These are phyloP conservation scores for Pichia sp. DNA, from an alignment of 1,139 yeast genomes.

Conservation along the genomic window DNA sequence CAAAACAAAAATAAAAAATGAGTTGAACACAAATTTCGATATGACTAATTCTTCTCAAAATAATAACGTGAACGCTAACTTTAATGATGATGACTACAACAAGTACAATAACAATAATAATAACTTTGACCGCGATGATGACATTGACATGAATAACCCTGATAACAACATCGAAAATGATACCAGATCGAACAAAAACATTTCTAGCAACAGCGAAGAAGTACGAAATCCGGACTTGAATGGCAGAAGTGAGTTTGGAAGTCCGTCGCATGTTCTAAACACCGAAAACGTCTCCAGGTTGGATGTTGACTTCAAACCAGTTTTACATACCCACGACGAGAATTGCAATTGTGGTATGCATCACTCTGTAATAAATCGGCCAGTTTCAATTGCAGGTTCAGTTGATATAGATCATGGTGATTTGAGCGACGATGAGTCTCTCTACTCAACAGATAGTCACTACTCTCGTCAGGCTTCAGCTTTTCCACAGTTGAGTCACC, in stretches of 20 bases:
- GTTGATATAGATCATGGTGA: conserved; percentile 42
- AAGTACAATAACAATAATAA: background rate
- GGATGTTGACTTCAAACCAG: conserved; percentile 9
- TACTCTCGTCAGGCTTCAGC: conserved; percentile 3
- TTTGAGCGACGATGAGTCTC: conserved; percentile 47
- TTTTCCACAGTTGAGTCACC: background rate
- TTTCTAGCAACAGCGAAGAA: background rate
- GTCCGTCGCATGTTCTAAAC: conserved; percentile 5
- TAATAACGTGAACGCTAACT: background rate
- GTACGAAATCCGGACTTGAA: background rate
- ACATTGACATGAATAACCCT: background rate
- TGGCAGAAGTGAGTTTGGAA: background rate
- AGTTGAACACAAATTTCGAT: background rate
- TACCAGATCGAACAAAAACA: background rate
- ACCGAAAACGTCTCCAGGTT: conserved; percentile 8
- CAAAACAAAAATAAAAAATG: background rate
- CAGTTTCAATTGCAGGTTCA: conserved; percentile 60
- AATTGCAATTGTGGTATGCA: conserved; percentile 52
- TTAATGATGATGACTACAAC: background rate
- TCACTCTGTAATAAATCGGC: conserved; percentile 55
- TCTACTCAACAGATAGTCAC: conserved; percentile 17
- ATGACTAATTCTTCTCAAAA: background rate
- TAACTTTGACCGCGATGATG: background rate
- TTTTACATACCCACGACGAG: conserved; percentile 41
- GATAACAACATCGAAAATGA: background rate